A percentile compares a stretch with the other conserved stretches of the same genome.
Evolutionary conservation across 2,329 filamentous ascomycete species (phyloP).

Genomic region (Phialophora macrospora): DNA sequence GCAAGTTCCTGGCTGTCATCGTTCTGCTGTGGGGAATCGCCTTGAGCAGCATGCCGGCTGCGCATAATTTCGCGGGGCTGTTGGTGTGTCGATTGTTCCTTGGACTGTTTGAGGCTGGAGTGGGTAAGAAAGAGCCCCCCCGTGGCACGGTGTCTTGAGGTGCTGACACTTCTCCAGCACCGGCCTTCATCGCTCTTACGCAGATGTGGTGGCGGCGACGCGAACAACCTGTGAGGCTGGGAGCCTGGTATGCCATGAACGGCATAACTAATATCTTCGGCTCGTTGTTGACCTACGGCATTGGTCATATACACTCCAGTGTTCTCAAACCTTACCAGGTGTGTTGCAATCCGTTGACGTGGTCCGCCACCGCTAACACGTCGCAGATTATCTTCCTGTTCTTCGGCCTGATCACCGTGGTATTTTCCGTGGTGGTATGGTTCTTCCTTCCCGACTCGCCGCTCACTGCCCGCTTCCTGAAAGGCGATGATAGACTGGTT

Average conservation of each 20-base stretch:
- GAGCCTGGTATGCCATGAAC: constrained; percentile 59
- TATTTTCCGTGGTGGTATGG: constrained; percentile 58
- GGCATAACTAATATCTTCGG: constrained; percentile 59
- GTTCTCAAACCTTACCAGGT: constrained; percentile 57
- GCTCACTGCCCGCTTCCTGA: constrained; percentile 62
- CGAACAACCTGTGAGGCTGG: constrained; percentile 58
- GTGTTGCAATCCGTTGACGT: not conserved
- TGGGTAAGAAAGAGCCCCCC: constrained; percentile 27
- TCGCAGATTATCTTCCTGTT: constrained; percentile 55
- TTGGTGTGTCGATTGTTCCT: constrained; percentile 56
- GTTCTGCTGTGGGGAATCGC: constrained; percentile 60
- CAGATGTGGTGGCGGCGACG: constrained; percentile 61
- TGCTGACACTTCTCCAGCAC: constrained; percentile 43
- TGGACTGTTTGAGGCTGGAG: constrained; percentile 60
- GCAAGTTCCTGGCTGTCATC: constrained; percentile 62
- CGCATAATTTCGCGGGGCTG: constrained; percentile 53
- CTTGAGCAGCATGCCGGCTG: constrained; percentile 59
- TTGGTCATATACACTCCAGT: constrained; percentile 54
- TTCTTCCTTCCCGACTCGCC: constrained; percentile 67
- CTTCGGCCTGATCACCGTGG: constrained; percentile 58
- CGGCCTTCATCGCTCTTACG: constrained; percentile 58
- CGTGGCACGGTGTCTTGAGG: not conserved
- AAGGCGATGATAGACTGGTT: constrained; percentile 59
- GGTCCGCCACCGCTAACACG: constrained; percentile 13
- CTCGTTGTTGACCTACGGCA: constrained; percentile 61